phyloP scores from a whole-genome alignment of 176 grass and related monocot genomes.

The Pontederia crassipes region DNA sequence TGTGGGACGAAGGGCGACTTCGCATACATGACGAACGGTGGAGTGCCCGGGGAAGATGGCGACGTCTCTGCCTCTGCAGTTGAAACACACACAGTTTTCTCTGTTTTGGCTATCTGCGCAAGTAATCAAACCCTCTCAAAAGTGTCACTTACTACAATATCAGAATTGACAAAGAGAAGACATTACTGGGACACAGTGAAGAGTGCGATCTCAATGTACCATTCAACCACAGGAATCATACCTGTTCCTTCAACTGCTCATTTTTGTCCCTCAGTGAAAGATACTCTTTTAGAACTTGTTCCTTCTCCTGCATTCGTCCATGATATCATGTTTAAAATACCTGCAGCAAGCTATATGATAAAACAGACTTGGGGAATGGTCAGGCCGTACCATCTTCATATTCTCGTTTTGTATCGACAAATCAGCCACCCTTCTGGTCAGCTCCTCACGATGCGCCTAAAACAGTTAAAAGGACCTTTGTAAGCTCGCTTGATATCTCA shows the following conservation, averaged over 20 bases:
- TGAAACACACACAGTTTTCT: neutral
- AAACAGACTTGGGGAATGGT: neutral
- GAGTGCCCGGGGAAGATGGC: neutral
- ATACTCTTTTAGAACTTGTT: conserved; percentile 35
- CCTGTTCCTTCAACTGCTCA: conserved; percentile 45
- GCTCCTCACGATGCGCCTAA: conserved; percentile 49
- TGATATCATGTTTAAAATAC: neutral
- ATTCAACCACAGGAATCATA: neutral
- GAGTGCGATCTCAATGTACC: too few relatives aligned
- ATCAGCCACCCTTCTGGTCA: conserved; percentile 38
- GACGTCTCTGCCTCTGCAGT: neutral
- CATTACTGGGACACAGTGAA: too few relatives aligned
- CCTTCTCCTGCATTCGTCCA: conserved; percentile 35
- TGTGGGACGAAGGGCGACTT: too few relatives aligned
- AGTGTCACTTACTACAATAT: too few relatives aligned
- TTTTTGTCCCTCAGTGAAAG: conserved; percentile 53
- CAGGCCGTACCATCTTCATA: conserved; percentile 42
- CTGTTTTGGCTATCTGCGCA: neutral
- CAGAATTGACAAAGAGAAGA: too few relatives aligned
- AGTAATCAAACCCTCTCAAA: neutral
- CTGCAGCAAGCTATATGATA: neutral
- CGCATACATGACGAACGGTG: neutral
- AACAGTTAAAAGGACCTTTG: too few relatives aligned
- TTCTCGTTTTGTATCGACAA: conserved; percentile 44
- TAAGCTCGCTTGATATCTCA: too few relatives aligned